Evolutionary conservation across 139 green algal species (phyloP), one percentile per base, ranked within the genome.

Genomic region (Picochlorum sp.): DNA sequence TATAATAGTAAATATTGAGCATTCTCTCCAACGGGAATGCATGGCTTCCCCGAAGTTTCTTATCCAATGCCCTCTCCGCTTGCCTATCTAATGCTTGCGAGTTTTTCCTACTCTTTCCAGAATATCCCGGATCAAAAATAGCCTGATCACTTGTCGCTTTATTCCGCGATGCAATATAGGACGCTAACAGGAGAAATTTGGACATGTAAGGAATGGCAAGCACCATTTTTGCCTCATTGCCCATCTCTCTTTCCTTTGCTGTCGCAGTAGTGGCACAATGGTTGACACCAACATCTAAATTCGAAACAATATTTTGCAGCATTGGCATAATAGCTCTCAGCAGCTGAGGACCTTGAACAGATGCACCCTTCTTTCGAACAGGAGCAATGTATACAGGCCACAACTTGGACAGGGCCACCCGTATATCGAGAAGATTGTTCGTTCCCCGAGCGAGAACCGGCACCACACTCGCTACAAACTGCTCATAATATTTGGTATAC

Each of bases 1-100:
- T 66, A 34, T 60, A 62, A 52, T 75, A 83, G 69, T 82, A 88
- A 50, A 81, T 78, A 38, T 78, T 68, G 37, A 81, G 68, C 51
- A 86, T 63, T 28, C 83, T 77, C 62, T 83, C 80, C 15, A 87
- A 75, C 6, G 80, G 73, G 56, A 89, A 89, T 34, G 62, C 24
- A 70, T 82, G 75, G 0, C 78, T 75, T 2, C 83, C 83, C 37
- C 72, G 68, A 45, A 87, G 58, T 47, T 55, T 37, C 15, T 73
- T 71, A 62, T 86, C 80, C 16, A 61, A 50, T 16, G 80, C 81
- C 1, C 57, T 68, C 58, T 89, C 83, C 7, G 63, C 74, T 79
- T 83, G 63, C 5, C 63, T 56, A 56, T 76, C 69, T 13, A 47
- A 34, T 8, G 62, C 69, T 56, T 76, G 69, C 18, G 62, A 52